Percentiles rank a stretch among this genome's conserved stretches.
Conservation (phyloP, 2,329 filamentous ascomycete species). For the Sporothrix brunneoviolacea region DNA sequence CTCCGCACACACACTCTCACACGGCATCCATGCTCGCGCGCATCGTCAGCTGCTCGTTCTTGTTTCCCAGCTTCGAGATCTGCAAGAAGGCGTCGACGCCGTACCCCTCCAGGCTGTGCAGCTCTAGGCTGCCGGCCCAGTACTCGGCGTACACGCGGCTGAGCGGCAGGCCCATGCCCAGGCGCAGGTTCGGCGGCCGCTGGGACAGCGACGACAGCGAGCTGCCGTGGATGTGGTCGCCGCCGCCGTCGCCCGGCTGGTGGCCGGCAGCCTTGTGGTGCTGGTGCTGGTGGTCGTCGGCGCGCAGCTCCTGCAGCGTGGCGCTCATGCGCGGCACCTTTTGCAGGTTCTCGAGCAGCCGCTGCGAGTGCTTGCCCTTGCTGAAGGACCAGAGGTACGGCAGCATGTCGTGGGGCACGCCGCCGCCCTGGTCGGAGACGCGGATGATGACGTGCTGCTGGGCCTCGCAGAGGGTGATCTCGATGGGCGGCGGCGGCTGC, state of each 20-base stretch:
- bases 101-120: conserved; percentile 92
- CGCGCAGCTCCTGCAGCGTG: conserved; percentile 78
- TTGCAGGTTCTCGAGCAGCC: conserved; percentile 75
- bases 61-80: conserved; percentile 93
- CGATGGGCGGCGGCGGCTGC: conserved; percentile 65
- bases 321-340: conserved; percentile 87
- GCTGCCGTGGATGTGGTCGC: conserved; percentile 29
- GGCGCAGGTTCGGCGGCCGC: conserved; percentile 74
- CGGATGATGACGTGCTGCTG: conserved; percentile 93
- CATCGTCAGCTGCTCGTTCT: conserved; percentile 87
- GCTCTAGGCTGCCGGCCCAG: conserved; percentile 86
- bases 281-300: conserved; percentile 28
- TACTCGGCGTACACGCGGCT: conserved; percentile 95
- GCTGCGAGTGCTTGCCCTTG: conserved; percentile 76
- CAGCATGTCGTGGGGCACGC: conserved; percentile 75
- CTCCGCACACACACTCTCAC: too few relatives aligned
- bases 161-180: conserved; percentile 90
- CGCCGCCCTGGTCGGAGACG: conserved; percentile 91
- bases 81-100: conserved; percentile 94
- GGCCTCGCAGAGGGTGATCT: conserved; percentile 90
- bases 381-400: conserved; percentile 95
- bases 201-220: conserved; percentile 76
- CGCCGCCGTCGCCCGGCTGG: conserved; percentile 19
- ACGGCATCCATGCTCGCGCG: conserved; percentile 72
- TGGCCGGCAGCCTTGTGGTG: conserved; percentile 15